Conservation (phyloP, 139 green algal species). For the Volvox africanus region DNA sequence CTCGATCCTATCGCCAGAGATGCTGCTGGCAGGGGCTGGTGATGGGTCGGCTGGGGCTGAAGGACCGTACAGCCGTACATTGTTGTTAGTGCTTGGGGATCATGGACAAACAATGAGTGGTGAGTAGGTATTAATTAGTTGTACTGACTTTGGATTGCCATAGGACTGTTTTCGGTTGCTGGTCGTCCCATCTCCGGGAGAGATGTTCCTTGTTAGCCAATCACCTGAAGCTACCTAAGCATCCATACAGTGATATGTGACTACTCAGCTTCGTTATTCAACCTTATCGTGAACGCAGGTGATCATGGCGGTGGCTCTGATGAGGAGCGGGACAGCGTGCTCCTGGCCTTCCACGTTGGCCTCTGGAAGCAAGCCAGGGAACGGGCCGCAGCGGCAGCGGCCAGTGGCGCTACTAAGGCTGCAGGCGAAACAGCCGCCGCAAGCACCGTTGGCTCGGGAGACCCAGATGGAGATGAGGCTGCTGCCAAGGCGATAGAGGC, state of each 20-base stretch:
- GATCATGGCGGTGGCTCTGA: constrained; percentile 94
- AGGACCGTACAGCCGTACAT: constrained; percentile 70
- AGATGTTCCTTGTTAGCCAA: no score
- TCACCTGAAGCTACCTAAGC: no score
- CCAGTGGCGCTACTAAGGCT: not conserved
- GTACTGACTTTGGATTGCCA: no score
- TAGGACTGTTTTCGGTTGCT: no score
- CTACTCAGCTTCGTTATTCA: no score
- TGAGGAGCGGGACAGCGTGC: constrained; percentile 84
- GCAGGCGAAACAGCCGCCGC: not conserved
- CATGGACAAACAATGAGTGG: constrained; percentile 89
- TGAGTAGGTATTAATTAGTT: not conserved
- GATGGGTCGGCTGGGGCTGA: constrained; percentile 29
- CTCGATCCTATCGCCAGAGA: constrained; percentile 37
- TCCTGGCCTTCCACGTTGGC: constrained; percentile 79
- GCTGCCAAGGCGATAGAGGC: not conserved
- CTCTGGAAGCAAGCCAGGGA: not conserved
- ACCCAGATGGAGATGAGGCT: not conserved
- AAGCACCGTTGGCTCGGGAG: not conserved
- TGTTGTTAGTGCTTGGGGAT: constrained; percentile 96
- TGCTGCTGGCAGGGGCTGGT: constrained; percentile 45
- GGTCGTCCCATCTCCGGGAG: no score
- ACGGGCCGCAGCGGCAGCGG: not conserved
- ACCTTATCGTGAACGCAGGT: constrained; percentile 51
- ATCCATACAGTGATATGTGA: no score